Conservation (phyloP, 148 eudicot species). For the Euryodendron excelsum region DNA sequence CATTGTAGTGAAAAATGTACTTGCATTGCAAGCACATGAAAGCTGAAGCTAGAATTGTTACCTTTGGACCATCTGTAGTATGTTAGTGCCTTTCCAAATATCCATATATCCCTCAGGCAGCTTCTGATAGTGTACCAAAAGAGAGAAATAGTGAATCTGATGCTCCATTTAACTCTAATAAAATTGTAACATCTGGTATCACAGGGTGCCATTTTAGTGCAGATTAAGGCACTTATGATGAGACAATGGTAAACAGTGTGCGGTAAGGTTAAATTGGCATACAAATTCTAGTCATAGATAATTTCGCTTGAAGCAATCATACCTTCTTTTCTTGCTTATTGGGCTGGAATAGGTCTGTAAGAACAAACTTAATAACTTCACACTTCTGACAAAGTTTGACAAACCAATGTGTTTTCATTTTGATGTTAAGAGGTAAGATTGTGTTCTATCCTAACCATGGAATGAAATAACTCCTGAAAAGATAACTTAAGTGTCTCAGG, state of each 20-base stretch:
- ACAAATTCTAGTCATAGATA: background rate
- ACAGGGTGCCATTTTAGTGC: background rate
- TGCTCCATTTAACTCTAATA: background rate
- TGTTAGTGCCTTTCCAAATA: background rate
- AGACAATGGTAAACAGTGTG: background rate
- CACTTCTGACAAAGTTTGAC: background rate
- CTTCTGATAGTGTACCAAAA: background rate
- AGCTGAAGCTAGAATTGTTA: background rate
- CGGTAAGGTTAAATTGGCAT: background rate
- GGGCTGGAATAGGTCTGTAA: no score
- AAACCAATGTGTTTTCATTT: background rate
- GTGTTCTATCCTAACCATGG: background rate
- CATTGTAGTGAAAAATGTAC: background rate
- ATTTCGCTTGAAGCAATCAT: background rate
- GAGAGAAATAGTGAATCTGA: background rate
- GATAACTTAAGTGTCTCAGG: background rate
- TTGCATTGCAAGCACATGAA: background rate
- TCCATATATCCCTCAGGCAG: background rate
- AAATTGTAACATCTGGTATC: background rate
- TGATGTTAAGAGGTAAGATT: background rate
- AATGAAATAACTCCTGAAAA: background rate
- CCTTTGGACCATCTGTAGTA: slow-evolving; percentile 14
- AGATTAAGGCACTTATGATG: background rate
- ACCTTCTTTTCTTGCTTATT: background rate
- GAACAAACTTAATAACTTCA: background rate